Base-by-base conservation (phyloP, 2,329 filamentous ascomycete genomes). In the Phoma sp. region DNA sequence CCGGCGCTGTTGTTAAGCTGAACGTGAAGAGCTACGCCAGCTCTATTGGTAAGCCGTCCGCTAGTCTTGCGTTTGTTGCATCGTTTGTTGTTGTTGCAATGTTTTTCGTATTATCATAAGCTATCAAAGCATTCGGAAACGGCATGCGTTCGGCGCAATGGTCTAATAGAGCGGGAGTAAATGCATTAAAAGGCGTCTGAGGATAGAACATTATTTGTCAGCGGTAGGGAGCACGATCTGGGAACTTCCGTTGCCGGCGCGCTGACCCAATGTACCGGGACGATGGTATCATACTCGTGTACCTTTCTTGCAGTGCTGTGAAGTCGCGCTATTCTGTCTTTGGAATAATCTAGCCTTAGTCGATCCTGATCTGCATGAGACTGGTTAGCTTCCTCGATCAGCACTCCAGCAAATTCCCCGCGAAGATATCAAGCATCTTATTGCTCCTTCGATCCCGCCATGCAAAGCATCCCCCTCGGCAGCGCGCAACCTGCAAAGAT, bases 1-100 rank as follows among this genome's bases (percentile, higher is more conserved):
- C 76, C 1, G 76, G 77, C 0, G 77, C 76, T 18, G 73, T 77
- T 2, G 69, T 73, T 14, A 70, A 73, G 50, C 57, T 77, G 51
- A 75, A 71, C 57, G 62, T 58, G n/a, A 61, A 64, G 36, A 62
- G 47, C 14, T 62, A 46, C 22, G 60, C 47, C 29, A 45, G 36
- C 4, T 23, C 22, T 13, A 29, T 59, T 44, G 41, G 13, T 2
- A 27, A 52, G 1, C 29, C 41, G 7, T 7, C 38, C 10, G 38
- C 44, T 23, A 30, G 45, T 22, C 42, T 60, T 33, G 51, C 61
- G 7, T n/a, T 59, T 44, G 44, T 61, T 11, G 55, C 53, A 14
- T 49, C 27, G 18, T 18, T 18, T 45, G 37, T 55, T 18, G 43
- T 52, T 27, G 39, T 46, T 18, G 13, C 37, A 9, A 53, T 59